These are phyloP conservation scores for Corchorus capsularis DNA, from an alignment of 345 rosid species.

Conservation along the genomic window DNA sequence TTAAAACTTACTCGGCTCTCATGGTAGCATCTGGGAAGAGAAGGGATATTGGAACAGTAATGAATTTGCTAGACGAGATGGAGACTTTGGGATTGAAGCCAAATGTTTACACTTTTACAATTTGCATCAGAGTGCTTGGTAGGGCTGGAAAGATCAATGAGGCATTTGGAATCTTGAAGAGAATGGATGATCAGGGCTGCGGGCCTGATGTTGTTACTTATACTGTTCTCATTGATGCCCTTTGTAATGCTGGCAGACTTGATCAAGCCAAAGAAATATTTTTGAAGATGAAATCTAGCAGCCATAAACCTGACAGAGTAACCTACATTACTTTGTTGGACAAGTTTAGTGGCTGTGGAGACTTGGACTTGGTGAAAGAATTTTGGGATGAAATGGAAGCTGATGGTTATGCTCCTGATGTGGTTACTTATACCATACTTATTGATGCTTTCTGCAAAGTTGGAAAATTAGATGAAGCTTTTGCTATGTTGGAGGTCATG, in stretches of 20 bases:
- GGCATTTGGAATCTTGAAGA: slow-evolving; percentile 63
- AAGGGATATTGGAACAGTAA: slow-evolving; percentile 64
- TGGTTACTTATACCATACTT: slow-evolving; percentile 77
- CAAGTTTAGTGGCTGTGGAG: slow-evolving; percentile 71
- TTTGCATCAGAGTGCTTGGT: slow-evolving; percentile 87
- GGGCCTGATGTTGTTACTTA: slow-evolving; percentile 87
- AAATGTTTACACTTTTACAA: slow-evolving; percentile 85
- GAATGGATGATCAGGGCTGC: slow-evolving; percentile 88
- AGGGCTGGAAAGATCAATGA: slow-evolving; percentile 76
- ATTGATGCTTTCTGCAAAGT: slow-evolving; percentile 71
- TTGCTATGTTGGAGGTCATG: slow-evolving; percentile 65
- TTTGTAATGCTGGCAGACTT: slow-evolving; percentile 73
- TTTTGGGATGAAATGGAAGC: slow-evolving; percentile 87
- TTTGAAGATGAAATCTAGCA: slow-evolving; percentile 68
- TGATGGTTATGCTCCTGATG: slow-evolving; percentile 82
- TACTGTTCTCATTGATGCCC: slow-evolving; percentile 87
- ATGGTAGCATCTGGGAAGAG: slow-evolving; percentile 92
- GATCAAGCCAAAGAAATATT: slow-evolving; percentile 64
- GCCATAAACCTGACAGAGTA: slow-evolving; percentile 77
- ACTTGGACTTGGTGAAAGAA: slow-evolving; percentile 61
- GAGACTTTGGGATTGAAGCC: slow-evolving; percentile 78
- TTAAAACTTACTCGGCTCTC: slow-evolving; percentile 90
- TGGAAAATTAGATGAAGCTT: slow-evolving; percentile 65
- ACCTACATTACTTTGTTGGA: slow-evolving; percentile 82
- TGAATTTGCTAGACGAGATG: slow-evolving; percentile 81